Conservation (phyloP, 2,329 filamentous ascomycete genomes). For the Fonsecaea pugnacius region DNA sequence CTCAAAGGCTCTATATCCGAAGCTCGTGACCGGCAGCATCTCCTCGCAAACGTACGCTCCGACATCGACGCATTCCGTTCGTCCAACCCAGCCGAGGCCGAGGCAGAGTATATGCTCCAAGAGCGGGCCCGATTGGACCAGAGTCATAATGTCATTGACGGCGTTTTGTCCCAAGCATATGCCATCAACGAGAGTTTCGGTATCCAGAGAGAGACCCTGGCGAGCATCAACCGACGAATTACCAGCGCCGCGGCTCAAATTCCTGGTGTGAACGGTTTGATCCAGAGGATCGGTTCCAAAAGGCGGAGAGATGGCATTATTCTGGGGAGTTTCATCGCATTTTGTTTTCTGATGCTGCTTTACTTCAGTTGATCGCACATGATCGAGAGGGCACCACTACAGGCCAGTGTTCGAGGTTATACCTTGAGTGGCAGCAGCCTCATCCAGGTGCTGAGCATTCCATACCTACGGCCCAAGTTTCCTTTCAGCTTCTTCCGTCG, state of each 20-base stretch:
- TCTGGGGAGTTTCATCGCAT: constrained; percentile 84
- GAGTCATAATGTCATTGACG: constrained; percentile 86
- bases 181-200: constrained; percentile 92
- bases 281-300: constrained; percentile 89
- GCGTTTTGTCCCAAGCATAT: constrained; percentile 91
- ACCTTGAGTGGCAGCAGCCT: not conserved
- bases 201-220: constrained; percentile 82
- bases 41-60: constrained; percentile 85
- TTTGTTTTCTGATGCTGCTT: constrained; percentile 86
- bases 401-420: not conserved
- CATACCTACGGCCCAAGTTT: not conserved
- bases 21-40: constrained; percentile 82
- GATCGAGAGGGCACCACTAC: not conserved
- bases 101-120: constrained; percentile 96
- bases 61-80: constrained; percentile 90
- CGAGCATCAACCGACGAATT: constrained; percentile 88
- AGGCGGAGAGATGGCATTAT: constrained; percentile 95
- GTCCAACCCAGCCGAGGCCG: constrained; percentile 77
- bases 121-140: constrained; percentile 85
- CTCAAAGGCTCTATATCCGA: constrained; percentile 74
- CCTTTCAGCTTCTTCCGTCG: not conserved
- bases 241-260: constrained; percentile 87
- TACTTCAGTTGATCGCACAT: constrained; percentile 45
- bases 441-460: not conserved
- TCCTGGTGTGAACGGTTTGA: constrained; percentile 88